phyloP scores from a whole-genome alignment of 2,329 filamentous ascomycete genomes.

The Verticillium nonalfalfae region DNA sequence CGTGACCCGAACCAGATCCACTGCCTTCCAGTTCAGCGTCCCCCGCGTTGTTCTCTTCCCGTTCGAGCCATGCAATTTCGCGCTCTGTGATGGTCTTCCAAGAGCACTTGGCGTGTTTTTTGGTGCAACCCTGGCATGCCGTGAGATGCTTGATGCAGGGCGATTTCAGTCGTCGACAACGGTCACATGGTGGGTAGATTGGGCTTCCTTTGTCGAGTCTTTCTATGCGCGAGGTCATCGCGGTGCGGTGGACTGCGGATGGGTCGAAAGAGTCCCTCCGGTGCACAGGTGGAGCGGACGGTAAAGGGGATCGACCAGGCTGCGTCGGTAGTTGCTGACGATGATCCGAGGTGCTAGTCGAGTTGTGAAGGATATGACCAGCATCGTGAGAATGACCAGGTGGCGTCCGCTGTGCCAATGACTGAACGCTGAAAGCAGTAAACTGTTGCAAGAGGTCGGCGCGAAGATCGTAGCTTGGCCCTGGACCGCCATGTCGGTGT shows the following conservation, averaged over 20 bases:
- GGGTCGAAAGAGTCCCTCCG: constrained; percentile 19
- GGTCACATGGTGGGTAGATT: constrained; percentile 77
- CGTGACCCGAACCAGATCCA: constrained; percentile 10
- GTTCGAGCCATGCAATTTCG: constrained; percentile 41
- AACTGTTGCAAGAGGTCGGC: constrained; percentile 52
- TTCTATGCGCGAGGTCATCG: constrained; percentile 73
- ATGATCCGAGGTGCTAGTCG: constrained; percentile 19
- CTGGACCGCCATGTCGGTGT: constrained; percentile 16
- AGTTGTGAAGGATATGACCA: constrained; percentile 16
- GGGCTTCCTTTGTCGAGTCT: constrained; percentile 65
- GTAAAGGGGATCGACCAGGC: constrained; percentile 20
- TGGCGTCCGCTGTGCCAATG: constrained; percentile 7
- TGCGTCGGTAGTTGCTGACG: constrained; percentile 5
- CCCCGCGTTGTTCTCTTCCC: constrained; percentile 19
- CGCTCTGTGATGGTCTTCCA: constrained; percentile 78
- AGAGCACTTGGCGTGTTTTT: constrained; percentile 82
- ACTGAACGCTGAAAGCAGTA: constrained; percentile 15
- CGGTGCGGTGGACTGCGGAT: constrained; percentile 30
- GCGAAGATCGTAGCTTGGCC: constrained; percentile 39
- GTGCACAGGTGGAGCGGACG: constrained; percentile 17
- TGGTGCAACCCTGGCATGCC: constrained; percentile 80
- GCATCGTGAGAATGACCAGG: constrained; percentile 11
- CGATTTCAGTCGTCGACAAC: constrained; percentile 73
- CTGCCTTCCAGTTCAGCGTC: constrained; percentile 21
- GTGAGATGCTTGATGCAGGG: constrained; percentile 82